Base-by-base conservation (phyloP, 2,329 filamentous ascomycete species). In the Calonectria leucothoes region DNA sequence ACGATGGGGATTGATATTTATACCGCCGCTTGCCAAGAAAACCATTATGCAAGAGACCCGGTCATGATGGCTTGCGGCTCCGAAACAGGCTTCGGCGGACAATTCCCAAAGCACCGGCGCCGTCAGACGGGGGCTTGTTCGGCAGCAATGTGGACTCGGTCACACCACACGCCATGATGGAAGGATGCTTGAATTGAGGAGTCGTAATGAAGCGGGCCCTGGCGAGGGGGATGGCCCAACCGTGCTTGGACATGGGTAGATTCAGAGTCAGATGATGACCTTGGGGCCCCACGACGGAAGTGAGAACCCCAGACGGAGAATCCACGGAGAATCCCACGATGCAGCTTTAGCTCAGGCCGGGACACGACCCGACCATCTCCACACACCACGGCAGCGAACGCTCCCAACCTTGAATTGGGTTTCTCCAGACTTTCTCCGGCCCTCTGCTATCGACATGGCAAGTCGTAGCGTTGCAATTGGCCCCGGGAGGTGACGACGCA, bases 251-350 rank as follows among this genome's bases (percentile, higher is more conserved):
- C 55, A 59, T 55, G 33, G 55, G 55, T 52, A 25, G 29, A 27
- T 59, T 25, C 10, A 17, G 33, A 37, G 55, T 59, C 33, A 59
- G 55, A 59, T 59, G 55, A 59, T 39, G n/a, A 27, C 33, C 35
- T n/a, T 27, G 55, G 55, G 55, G 55, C 55, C 55, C 55, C 55
- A 59, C 55, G 55, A 59, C 23, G 3, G 23, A 25, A 23, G 33
- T 39, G n/a, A 27, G 20, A 55, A 59, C 55, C 55, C 55, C 55
- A 39, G 55, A 59, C 55, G 55, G 55, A 59, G 55, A 59, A 59
- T 59, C 55, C 14, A 37, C 55, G 55, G 55, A 59, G 55, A 59
- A 59, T 59, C 55, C 55, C n/a, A 15, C 55, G 14, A 59, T 37
- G 37, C n/a, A n/a, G n/a, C n/a, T 23, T 51, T 33, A 29, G 6